A percentile compares a stretch with the other conserved stretches of the same genome.
phyloP scores from a whole-genome alignment of 148 eudicot genomes.

The Chenopodium suecicum region DNA sequence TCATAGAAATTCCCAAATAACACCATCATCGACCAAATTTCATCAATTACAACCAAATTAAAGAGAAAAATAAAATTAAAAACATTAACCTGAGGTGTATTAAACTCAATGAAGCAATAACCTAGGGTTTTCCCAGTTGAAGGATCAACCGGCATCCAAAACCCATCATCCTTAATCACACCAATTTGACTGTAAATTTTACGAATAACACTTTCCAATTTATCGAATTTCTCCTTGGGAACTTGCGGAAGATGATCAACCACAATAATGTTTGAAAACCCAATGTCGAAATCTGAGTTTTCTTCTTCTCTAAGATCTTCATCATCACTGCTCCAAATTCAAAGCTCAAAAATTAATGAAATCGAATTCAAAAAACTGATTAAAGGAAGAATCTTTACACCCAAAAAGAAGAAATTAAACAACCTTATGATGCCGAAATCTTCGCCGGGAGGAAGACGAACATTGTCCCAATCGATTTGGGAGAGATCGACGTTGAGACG shows the following conservation, averaged over 20 bases:
- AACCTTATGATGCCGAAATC: slow-evolving; percentile 66
- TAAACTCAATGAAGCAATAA: slow-evolving; percentile 75
- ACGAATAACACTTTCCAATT: slow-evolving; percentile 68
- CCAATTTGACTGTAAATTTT: slow-evolving; percentile 79
- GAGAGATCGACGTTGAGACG: slow-evolving; percentile 44
- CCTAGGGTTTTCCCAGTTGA: slow-evolving; percentile 61
- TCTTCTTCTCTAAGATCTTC: slow-evolving; percentile 62
- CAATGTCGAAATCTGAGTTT: slow-evolving; percentile 56
- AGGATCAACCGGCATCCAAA: slow-evolving; percentile 82
- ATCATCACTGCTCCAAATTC: slow-evolving; percentile 42
- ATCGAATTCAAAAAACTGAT: background rate
- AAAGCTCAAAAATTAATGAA: background rate
- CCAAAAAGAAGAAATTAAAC: background rate
- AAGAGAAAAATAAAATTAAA: background rate
- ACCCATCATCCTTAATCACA: slow-evolving; percentile 69
- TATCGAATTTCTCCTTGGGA: slow-evolving; percentile 72
- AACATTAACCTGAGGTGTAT: slow-evolving; percentile 74
- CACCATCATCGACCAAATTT: background rate
- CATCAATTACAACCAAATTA: no score
- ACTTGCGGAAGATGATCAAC: slow-evolving; percentile 89
- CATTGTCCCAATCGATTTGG: slow-evolving; percentile 42
- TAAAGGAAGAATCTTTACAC: no score
- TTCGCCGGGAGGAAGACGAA: slow-evolving; percentile 59
- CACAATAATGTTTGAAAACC: slow-evolving; percentile 59
- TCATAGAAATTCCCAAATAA: background rate